phyloP scores from a whole-genome alignment of 768 basidiomycete species.

The Melanogaster broomeanus region DNA sequence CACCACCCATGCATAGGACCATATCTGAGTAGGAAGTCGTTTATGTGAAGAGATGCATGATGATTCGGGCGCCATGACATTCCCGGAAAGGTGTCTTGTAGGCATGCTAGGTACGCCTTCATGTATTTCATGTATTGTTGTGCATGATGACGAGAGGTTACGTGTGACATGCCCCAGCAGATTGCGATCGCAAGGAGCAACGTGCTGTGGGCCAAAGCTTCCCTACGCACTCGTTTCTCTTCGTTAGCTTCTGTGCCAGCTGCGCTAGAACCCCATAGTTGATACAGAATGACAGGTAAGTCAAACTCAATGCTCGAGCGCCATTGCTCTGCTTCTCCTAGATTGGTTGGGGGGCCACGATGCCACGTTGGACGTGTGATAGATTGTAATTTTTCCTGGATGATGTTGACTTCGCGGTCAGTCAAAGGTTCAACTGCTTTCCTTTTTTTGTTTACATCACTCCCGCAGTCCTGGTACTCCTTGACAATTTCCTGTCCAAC shows the following conservation, averaged over 20 bases:
- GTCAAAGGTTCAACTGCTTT: too few relatives aligned
- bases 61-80: slow-evolving; percentile 29
- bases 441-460: too few relatives aligned
- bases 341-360: slow-evolving; percentile 25
- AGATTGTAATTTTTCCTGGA: too few relatives aligned
- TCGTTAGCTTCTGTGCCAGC: too few relatives aligned
- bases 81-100: slow-evolving; percentile 19
- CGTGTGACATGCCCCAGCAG: slow-evolving; percentile 16
- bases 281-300: slow-evolving; percentile 29
- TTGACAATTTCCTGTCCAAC: too few relatives aligned
- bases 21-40: slow-evolving; percentile 24
- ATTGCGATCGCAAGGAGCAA: slow-evolving; percentile 34
- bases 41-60: slow-evolving; percentile 34
- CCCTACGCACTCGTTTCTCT: too few relatives aligned
- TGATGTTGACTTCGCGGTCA: too few relatives aligned
- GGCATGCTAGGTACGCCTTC: slow-evolving; percentile 19
- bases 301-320: slow-evolving; percentile 19
- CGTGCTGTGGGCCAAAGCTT: slow-evolving; percentile 24
- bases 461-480: too few relatives aligned
- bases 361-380: too few relatives aligned
- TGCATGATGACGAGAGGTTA: slow-evolving; percentile 15
- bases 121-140: slow-evolving; percentile 23
- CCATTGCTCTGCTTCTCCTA: slow-evolving; percentile 34
- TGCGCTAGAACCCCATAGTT: slow-evolving; percentile 29
- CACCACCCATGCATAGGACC: too few relatives aligned